These are phyloP conservation scores for Rhypophila decipiens DNA, from an alignment of 495 filamentous ascomycete genomes.

Conservation along the genomic window DNA sequence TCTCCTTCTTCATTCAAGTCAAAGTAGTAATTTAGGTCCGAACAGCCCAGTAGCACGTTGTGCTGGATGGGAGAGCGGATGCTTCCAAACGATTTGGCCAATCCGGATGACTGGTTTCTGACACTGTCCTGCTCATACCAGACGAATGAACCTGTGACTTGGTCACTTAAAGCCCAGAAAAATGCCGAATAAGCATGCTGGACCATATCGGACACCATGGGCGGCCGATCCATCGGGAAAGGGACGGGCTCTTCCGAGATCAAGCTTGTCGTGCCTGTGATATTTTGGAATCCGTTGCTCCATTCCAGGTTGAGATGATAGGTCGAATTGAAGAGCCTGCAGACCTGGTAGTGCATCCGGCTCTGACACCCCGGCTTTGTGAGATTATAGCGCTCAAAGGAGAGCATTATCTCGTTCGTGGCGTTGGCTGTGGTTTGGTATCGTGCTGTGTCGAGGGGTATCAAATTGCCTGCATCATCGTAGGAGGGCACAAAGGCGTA, in stretches of 20 bases:
- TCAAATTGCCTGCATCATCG: background rate
- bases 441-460: background rate
- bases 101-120: background rate
- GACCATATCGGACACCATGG: constrained; percentile 1
- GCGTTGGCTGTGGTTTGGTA: background rate
- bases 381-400: constrained; percentile 2
- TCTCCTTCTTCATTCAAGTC: constrained; percentile 3
- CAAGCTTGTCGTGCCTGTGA: background rate
- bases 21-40: constrained; percentile 6
- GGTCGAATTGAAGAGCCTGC: constrained; percentile 3
- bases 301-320: constrained; percentile 1
- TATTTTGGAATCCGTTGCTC: constrained; percentile 2
- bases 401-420: constrained; percentile 4
- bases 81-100: background rate
- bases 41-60: constrained; percentile 2
- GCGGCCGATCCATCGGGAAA: background rate
- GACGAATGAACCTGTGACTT: constrained; percentile 4
- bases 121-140: background rate
- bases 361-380: background rate
- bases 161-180: constrained; percentile 5
- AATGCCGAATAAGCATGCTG: constrained; percentile 8
- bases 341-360: constrained; percentile 1
- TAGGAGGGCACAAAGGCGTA: constrained; percentile 4
- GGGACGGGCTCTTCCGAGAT: background rate
- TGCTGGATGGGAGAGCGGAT: constrained; percentile 7